phyloP scores from a whole-genome alignment of 1,284 basidiomycete species.

The Puccinia brachypodii region DNA sequence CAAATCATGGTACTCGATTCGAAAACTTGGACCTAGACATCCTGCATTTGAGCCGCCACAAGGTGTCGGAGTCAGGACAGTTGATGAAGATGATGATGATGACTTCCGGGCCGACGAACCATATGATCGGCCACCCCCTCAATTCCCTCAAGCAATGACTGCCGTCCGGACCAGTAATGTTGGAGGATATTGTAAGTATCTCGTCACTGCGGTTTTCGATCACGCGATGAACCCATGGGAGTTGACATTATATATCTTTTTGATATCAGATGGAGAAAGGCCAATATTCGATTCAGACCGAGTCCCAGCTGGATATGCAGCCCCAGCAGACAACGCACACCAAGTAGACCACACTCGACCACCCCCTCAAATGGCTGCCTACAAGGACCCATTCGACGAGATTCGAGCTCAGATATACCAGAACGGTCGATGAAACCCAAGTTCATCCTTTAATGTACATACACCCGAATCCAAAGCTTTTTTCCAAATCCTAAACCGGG shows the following conservation, averaged over 20 bases:
- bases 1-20: conserved; percentile 43
- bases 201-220: background rate
- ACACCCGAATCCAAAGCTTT: background rate
- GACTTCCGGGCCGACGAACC: conserved; percentile 28
- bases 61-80: conserved; percentile 26
- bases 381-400: conserved; percentile 48
- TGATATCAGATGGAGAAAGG: conserved; percentile 36
- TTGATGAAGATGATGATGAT: conserved; percentile 41
- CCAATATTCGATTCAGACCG: conserved; percentile 42
- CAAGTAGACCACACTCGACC: conserved; percentile 4
- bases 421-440: conserved; percentile 6
- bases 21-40: conserved; percentile 44
- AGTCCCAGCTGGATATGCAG: conserved; percentile 30
- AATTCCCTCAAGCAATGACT: conserved; percentile 19
- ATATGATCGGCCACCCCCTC: background rate
- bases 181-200: conserved; percentile 44
- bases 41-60: conserved; percentile 39
- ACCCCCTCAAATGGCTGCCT: conserved; percentile 27
- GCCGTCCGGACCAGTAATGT: conserved; percentile 40
- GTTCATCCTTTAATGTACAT: background rate
- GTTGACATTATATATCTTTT: background rate
- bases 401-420: conserved; percentile 46
- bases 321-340: conserved; percentile 5
- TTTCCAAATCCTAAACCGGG: background rate
- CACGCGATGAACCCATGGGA: background rate